Conservation (phyloP, 495 filamentous ascomycete genomes). For the Penicillium turbatum region DNA sequence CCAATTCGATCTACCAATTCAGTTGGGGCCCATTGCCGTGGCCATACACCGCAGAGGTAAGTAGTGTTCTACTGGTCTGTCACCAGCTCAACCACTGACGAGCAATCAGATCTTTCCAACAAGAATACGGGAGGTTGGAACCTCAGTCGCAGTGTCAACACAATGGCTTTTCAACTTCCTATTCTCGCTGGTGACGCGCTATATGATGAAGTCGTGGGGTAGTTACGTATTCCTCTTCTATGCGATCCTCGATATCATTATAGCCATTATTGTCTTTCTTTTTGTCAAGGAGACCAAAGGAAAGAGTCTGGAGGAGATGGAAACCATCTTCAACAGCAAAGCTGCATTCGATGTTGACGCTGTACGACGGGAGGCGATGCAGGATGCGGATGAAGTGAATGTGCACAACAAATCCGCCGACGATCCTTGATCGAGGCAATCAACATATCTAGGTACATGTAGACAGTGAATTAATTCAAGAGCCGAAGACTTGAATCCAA, state of each 20-base stretch:
- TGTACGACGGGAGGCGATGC: constrained; percentile 13
- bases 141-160: constrained; percentile 37
- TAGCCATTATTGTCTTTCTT: constrained; percentile 53
- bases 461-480: background rate
- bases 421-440: background rate
- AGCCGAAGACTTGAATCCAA: background rate
- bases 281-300: constrained; percentile 61
- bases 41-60: constrained; percentile 43
- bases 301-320: constrained; percentile 45
- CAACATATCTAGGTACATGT: too few relatives aligned
- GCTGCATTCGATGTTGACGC: constrained; percentile 26
- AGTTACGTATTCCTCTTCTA: constrained; percentile 51
- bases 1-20: constrained; percentile 43
- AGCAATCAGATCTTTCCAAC: constrained; percentile 42
- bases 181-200: constrained; percentile 46
- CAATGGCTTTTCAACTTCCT: constrained; percentile 53
- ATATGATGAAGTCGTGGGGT: constrained; percentile 41
- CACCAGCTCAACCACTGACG: background rate
- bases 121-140: constrained; percentile 44
- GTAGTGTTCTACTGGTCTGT: background rate
- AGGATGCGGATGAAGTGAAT: constrained; percentile 13
- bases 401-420: constrained; percentile 8
- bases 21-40: constrained; percentile 52
- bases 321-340: constrained; percentile 28
- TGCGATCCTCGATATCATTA: constrained; percentile 31